Evolutionary conservation across 257 asterid genomes (phyloP), one percentile per base, ranked within the genome.

Genomic region (Coffea canephora): DNA sequence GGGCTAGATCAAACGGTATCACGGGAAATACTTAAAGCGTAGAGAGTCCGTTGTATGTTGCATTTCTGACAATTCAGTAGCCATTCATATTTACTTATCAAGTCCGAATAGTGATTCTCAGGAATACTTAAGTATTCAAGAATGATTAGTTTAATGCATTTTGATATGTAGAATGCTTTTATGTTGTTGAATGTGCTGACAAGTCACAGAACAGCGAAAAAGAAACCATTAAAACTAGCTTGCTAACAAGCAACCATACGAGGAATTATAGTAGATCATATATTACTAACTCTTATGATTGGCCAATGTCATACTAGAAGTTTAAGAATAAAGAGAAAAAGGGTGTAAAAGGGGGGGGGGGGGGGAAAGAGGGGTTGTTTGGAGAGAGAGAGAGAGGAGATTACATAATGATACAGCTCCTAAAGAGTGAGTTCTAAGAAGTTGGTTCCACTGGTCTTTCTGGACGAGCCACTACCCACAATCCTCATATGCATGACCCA

Each of bases 381-480:
- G 34, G 34, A 31, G 34, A 31, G 34, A 31, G 34, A 31, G 34
- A 31, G 34, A 31, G 34, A 31, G 34, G 74, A 81, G 81, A 81
- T 85, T 78, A 78, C 85, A 85, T 86, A 83, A 82, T 77, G 84
- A 80, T 82, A 89, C 85, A 87, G 79, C 80, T 83, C 86, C 85
- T 73, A 77, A 72, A 50, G 71, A 73, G 65, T 71, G 78, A 77
- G 68, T 46, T 13, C 82, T 48, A 43, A 18, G n/a, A 57, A 69
- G 70, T 72, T 71, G 83, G 52, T 75, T 73, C 82, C 75, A 65
- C 77, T 45, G 21, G 55, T 31, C 46, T 27, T 74, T 79, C 80
- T 82, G 66, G 70, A 50, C 70, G 57, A 75, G 69, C 19, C 39
- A 43, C 27, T n/a, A 12, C 34, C 69, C 61, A 57, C 23, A 70